Evolutionary conservation across 2,329 filamentous ascomycete species (phyloP), one percentile per base, ranked within the genome.

Genomic region (Beauveria pseudobassiana): DNA sequence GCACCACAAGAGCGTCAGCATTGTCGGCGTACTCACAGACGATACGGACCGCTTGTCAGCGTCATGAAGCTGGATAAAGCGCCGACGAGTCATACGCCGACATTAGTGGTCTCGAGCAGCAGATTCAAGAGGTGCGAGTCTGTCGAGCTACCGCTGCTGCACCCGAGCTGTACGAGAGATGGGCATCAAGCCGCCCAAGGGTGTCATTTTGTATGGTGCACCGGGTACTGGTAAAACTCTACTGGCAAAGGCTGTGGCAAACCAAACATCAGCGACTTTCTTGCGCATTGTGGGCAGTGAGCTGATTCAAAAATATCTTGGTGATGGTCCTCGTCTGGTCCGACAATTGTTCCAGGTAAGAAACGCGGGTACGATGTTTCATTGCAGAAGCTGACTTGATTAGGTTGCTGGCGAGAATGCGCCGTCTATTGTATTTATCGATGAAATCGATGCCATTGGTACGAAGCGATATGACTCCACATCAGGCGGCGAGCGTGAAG

Each of bases 51-150:
- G 20, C 81, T 96, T 60, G 95, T 99, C 53, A 96, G 91, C 34
- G 95, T 99, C 69, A 99, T 99, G 95, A 99, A 99, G 80, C 86
- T 99, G 6, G 95, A 99, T 75, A 99, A 99, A 80, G 95, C 95
- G 18, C 95, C 95, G 0, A 98, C 93, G 18, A 99, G 76, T 96
- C 93, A 40, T 99, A 99, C 69, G 95, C 95, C 63, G 95, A 99
- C 77, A 99, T 99, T 78, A 95, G 95, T 80, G 95, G 95, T 74
- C 76, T 99, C 68, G 95, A 99, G 76, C 78, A 84, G 63, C 95
- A 99, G 75, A 99, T 99, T 64, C 95, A 99, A 73, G 95, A 99
- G 78, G 95, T 99, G 51, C 85, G 95, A 99, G 79, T 96, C 95
- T 1, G 95, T 99, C 62, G 95, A 99, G 78, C 77, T 99, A 70